Base-by-base conservation (phyloP, 2,329 filamentous ascomycete species). In the Cadophora gregata region DNA sequence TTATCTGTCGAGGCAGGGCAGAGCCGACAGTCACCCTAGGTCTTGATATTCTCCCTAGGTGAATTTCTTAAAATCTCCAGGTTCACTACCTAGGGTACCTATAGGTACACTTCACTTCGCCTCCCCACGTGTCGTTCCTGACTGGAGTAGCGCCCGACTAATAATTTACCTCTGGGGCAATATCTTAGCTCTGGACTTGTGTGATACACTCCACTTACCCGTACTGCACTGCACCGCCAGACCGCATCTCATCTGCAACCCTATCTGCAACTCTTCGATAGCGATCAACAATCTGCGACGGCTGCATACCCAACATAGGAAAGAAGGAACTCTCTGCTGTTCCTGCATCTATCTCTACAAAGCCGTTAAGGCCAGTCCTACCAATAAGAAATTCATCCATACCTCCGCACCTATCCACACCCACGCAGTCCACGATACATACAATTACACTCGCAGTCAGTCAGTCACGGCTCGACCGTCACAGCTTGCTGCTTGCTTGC, bases 261-360 rank as follows among this genome's bases (percentile, higher is more conserved):
- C 59, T 36, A 31, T 60, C 63, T 64, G 55, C 63, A 66, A 63
- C 66, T 58, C 47, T 42, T 36, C 45, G 58, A 21, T 47, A 21
- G n/a, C 42, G 42, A 47, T 47, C 21, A 21, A 21, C 19, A 5
- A 47, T n/a, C 10, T 47, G n/a, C 42, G 42, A 47, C 42, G 42
- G 21, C 42, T 10, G 42, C 42, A 47, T 38, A 63, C 59, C 25
- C 16, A 9, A 47, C 12, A 3, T n/a, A 45, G 4, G n/a, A 21
- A 21, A 21, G n/a, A 21, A 21, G 19, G 31, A 36, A 42, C 14
- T 5, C 5, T 42, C 14, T 16, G 38, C 27, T 31, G 50, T 31
- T n/a, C 50, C 50, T 53, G 50, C 5, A 21, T 21, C 42, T 5
- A 12, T 36, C 6, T 21, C 7, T 5, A 47, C 42, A 47, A n/a